These are phyloP conservation scores for Scytalidium sp. DNA, from an alignment of 2,329 filamentous ascomycete genomes.

Conservation along the genomic window DNA sequence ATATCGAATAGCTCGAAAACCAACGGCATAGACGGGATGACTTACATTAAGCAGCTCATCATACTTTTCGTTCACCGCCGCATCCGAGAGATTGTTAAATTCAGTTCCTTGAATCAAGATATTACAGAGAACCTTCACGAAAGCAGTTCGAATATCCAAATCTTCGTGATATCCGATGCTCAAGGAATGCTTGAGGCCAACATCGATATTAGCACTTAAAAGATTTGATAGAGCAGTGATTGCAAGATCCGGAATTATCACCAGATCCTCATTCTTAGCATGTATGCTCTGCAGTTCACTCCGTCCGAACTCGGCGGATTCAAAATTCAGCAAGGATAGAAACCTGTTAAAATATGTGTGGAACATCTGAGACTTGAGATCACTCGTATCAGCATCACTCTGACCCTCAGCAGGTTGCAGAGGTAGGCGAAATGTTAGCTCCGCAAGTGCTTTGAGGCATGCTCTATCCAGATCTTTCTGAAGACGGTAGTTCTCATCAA, in stretches of 20 bases:
- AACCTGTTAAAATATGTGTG: conserved; percentile 70
- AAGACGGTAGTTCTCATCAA: conserved; percentile 55
- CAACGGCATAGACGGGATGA: conserved; percentile 7
- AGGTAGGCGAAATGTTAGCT: conserved; percentile 63
- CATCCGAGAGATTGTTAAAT: conserved; percentile 66
- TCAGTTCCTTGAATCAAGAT: conserved; percentile 70
- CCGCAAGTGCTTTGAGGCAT: conserved; percentile 62
- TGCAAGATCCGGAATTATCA: conserved; percentile 57
- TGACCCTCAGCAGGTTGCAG: conserved; percentile 64
- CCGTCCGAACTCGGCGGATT: conserved; percentile 42
- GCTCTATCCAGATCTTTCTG: conserved; percentile 66
- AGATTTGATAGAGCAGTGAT: conserved; percentile 68
- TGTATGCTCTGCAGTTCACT: conserved; percentile 38
- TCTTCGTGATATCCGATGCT: conserved; percentile 71
- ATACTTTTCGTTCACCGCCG: conserved; percentile 66
- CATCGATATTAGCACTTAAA: conserved; percentile 68
- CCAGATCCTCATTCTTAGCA: conserved; percentile 47
- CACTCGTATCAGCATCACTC: conserved; percentile 63
- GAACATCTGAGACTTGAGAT: conserved; percentile 69
- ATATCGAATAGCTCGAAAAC: conserved; percentile 5
- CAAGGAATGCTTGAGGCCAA: conserved; percentile 66
- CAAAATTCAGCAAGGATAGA: conserved; percentile 60
- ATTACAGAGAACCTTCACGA: conserved; percentile 68
- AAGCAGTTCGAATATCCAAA: conserved; percentile 65
- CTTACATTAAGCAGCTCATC: conserved; percentile 59